Percentiles rank a stretch among this genome's conserved stretches.
Evolutionary conservation across 163 green algal genomes (phyloP).

Genomic region (Prototheca stagnorum): DNA sequence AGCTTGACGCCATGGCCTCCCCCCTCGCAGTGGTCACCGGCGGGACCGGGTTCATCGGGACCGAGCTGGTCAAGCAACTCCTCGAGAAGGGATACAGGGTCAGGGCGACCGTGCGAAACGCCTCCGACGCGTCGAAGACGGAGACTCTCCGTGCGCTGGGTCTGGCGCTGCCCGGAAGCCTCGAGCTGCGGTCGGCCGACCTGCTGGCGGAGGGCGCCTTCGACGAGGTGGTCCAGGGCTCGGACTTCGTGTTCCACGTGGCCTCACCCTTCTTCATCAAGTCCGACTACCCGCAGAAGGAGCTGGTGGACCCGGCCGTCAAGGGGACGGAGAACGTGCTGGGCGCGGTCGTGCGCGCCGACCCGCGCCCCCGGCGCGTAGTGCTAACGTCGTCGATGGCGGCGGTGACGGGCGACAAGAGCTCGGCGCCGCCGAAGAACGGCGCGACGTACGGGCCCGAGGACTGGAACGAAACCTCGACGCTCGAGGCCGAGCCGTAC

Average conservation of each 20-base stretch:
- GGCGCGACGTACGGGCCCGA: constrained; percentile 36
- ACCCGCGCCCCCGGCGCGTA: constrained; percentile 20
- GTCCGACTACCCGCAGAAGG: constrained; percentile 18
- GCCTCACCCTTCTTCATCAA: constrained; percentile 52
- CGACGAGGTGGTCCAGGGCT: constrained; percentile 27
- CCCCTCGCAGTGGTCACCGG: constrained; percentile 34
- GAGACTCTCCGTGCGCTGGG: not conserved
- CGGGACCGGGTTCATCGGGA: constrained; percentile 40
- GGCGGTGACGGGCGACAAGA: constrained; percentile 38
- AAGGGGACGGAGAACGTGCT: constrained; percentile 49
- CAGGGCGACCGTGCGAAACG: constrained; percentile 9
- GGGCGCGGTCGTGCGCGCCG: constrained; percentile 18
- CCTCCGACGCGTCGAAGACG: not conserved
- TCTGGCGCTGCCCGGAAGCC: constrained; percentile 7
- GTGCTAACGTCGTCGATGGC: constrained; percentile 59
- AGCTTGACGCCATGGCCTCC: too few relatives aligned
- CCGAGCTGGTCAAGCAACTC: constrained; percentile 47
- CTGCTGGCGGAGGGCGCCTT: constrained; percentile 36
- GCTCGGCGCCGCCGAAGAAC: constrained; percentile 12
- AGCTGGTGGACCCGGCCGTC: constrained; percentile 52
- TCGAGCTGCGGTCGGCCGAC: constrained; percentile 33
- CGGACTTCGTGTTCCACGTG: constrained; percentile 53
- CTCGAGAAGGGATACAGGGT: too few relatives aligned
- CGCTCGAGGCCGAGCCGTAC: constrained; percentile 37
- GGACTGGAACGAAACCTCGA: constrained; percentile 54